These are phyloP conservation scores for Polyplosphaeria fusca DNA, from an alignment of 495 filamentous ascomycete genomes.

Conservation along the genomic window DNA sequence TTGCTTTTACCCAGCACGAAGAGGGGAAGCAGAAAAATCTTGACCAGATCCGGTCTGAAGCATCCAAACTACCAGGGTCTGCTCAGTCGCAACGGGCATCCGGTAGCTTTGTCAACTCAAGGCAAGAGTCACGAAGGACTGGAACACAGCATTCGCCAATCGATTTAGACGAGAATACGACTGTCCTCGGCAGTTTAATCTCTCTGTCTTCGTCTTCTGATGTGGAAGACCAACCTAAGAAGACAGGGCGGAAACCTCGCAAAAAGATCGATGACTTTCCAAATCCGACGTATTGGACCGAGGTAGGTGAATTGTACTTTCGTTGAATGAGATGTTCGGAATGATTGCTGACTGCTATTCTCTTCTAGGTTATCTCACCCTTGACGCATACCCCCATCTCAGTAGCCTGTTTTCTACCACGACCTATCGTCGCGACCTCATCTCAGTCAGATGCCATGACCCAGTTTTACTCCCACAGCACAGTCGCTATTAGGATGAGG, in stretches of 20 bases:
- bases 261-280: slow-evolving; percentile 67
- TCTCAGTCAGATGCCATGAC: slow-evolving; percentile 64
- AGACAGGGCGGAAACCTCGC: slow-evolving; percentile 43
- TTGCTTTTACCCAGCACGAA: slow-evolving; percentile 86
- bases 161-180: slow-evolving; percentile 34
- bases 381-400: slow-evolving; percentile 72
- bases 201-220: slow-evolving; percentile 28
- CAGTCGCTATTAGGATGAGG: slow-evolving; percentile 75
- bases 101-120: background rate
- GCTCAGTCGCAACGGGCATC: too few species aligned
- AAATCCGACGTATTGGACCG: slow-evolving; percentile 90
- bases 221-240: slow-evolving; percentile 23
- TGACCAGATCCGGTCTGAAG: slow-evolving; percentile 20
- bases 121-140: background rate
- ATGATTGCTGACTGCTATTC: too few species aligned
- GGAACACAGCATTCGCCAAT: slow-evolving; percentile 32
- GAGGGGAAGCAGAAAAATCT: slow-evolving; percentile 50
- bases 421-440: slow-evolving; percentile 16
- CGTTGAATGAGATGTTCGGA: too few species aligned
- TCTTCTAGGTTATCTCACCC: slow-evolving; percentile 77
- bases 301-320: too few species aligned
- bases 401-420: slow-evolving; percentile 43
- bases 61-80: too few species aligned
- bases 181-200: slow-evolving; percentile 25
- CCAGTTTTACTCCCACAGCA: slow-evolving; percentile 80